Percentiles rank a stretch among this genome's conserved stretches.
Evolutionary conservation across 345 rosid genomes (phyloP).

Genomic region (Gossypioides kirkii): DNA sequence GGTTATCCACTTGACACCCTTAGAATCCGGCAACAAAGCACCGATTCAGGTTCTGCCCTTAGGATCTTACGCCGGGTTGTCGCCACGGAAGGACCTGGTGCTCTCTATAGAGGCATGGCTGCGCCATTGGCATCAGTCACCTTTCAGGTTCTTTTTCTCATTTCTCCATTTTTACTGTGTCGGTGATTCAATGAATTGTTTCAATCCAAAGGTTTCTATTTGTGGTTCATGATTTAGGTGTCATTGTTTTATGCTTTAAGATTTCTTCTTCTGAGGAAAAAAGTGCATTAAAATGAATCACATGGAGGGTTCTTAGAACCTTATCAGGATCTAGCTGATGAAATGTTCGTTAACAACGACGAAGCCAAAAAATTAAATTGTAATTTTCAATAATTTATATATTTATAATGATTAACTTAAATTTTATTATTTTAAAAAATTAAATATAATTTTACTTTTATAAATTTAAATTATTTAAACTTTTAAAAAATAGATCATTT

Average conservation of each 20-base stretch:
- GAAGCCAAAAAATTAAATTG: no score
- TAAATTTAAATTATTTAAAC: no score
- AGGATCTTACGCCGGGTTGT: conserved; percentile 54
- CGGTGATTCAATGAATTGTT: background rate
- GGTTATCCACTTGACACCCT: conserved; percentile 92
- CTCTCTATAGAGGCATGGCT: conserved; percentile 85
- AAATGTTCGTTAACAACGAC: conserved; percentile 1
- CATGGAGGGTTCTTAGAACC: conserved; percentile 10
- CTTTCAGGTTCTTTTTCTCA: conserved; percentile 53
- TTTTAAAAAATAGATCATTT: no score
- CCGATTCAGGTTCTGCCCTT: conserved; percentile 69
- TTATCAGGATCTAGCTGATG: conserved; percentile 16
- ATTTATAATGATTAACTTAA: no score
- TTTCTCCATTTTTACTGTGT: background rate
- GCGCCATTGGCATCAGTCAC: conserved; percentile 94
- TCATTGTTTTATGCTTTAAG: conserved; percentile 1
- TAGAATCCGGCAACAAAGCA: conserved; percentile 67
- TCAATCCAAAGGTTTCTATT: background rate
- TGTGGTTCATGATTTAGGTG: conserved; percentile 1
- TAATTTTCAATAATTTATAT: no score
- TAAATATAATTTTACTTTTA: no score
- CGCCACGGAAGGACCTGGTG: conserved; percentile 57
- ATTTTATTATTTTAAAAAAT: no score
- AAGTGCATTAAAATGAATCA: background rate
- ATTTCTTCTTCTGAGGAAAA: background rate